These are phyloP conservation scores for Meira miltonrushii DNA, from an alignment of 1,284 basidiomycete genomes.

Conservation along the genomic window DNA sequence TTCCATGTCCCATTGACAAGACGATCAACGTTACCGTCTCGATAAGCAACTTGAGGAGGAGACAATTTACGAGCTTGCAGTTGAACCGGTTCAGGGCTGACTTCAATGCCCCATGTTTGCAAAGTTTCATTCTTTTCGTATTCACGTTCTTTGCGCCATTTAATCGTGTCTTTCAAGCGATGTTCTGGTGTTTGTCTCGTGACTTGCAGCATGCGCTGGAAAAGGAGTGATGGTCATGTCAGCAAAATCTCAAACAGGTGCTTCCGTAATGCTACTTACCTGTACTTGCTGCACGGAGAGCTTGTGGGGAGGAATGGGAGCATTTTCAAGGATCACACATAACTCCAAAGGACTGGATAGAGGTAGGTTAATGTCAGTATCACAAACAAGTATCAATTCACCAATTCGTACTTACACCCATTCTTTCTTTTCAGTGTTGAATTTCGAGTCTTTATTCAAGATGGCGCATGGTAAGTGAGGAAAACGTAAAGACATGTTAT, in stretches of 20 bases:
- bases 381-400: too few relatives aligned
- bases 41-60: slow-evolving; percentile 41
- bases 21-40: slow-evolving; percentile 8
- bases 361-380: too few relatives aligned
- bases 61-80: slow-evolving; percentile 51
- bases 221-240: not conserved
- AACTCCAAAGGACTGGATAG: slow-evolving; percentile 29
- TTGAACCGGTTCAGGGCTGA: slow-evolving; percentile 46
- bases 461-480: not conserved
- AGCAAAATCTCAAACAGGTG: too few relatives aligned
- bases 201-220: slow-evolving; percentile 24
- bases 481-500: not conserved
- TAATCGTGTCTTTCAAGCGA: slow-evolving; percentile 11
- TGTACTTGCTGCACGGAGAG: not conserved
- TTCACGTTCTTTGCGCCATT: slow-evolving; percentile 18
- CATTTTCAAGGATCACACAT: slow-evolving; percentile 22
- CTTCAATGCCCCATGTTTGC: slow-evolving; percentile 54
- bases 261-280: slow-evolving; percentile 24
- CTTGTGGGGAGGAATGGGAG: slow-evolving; percentile 23
- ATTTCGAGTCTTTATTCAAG: not conserved
- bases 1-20: slow-evolving; percentile 21
- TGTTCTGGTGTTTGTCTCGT: slow-evolving; percentile 20
- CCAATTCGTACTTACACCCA: too few relatives aligned
- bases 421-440: too few relatives aligned
- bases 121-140: slow-evolving; percentile 26